Percentiles rank a stretch among this genome's conserved stretches.
These are phyloP conservation scores for Thermochaetoides thermophila DNA, from an alignment of 495 filamentous ascomycete species.

Conservation along the genomic window DNA sequence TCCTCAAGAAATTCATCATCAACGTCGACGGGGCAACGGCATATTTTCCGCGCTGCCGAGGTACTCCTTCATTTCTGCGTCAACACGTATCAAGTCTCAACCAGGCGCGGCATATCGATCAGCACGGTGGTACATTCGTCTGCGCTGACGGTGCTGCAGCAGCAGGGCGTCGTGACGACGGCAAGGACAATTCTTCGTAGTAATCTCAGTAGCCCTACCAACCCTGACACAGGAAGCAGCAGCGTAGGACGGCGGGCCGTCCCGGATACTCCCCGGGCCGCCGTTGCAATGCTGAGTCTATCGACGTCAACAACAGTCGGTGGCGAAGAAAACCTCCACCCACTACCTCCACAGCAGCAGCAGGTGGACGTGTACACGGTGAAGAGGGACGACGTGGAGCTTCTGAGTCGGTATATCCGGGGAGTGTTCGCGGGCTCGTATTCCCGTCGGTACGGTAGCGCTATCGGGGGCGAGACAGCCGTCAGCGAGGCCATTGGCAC, in stretches of 20 bases:
- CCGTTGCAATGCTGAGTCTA: not conserved
- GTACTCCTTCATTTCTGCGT: conserved; percentile 18
- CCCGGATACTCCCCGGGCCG: not conserved
- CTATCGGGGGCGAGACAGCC: conserved; percentile 4
- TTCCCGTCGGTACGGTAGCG: conserved; percentile 5
- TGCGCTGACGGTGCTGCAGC: conserved; percentile 1
- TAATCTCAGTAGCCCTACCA: too few relatives aligned
- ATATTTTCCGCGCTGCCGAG: conserved; percentile 13
- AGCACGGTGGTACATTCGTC: conserved; percentile 11
- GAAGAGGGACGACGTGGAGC: conserved; percentile 3
- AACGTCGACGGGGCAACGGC: not conserved
- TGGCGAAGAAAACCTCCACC: not conserved
- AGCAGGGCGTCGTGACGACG: too few relatives aligned
- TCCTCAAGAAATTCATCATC: not conserved
- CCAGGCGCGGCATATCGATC: conserved; percentile 3
- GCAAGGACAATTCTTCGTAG: too few relatives aligned
- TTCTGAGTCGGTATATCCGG: conserved; percentile 7
- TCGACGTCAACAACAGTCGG: not conserved
- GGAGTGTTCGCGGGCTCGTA: conserved; percentile 10
- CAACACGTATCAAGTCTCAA: conserved; percentile 13
- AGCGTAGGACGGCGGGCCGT: not conserved
- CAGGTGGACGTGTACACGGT: conserved; percentile 9
- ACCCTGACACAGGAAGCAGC: not conserved
- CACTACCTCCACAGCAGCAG: too few relatives aligned
- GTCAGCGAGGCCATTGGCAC: conserved; percentile 8